Conservation (phyloP, 2,329 filamentous ascomycete genomes). For the Didymella glomerata region DNA sequence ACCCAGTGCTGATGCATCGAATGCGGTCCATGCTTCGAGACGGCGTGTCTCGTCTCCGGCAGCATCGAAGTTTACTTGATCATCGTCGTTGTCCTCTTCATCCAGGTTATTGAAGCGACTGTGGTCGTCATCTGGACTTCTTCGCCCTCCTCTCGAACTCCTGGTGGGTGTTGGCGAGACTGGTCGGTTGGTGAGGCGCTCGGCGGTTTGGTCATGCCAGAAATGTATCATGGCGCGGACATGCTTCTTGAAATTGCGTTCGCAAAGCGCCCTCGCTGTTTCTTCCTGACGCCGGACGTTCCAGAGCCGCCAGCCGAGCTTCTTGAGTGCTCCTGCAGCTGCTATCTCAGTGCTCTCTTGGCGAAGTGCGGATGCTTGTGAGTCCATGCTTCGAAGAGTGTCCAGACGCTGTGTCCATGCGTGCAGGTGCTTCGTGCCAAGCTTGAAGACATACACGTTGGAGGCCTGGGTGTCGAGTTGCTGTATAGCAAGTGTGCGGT, state of each 20-base stretch:
- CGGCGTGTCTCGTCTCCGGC: constrained; percentile 42
- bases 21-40: constrained; percentile 51
- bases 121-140: constrained; percentile 18
- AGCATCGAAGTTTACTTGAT: constrained; percentile 7
- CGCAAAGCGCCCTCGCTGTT: constrained; percentile 61
- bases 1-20: constrained; percentile 46
- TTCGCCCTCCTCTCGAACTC: constrained; percentile 24
- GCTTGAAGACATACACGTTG: constrained; percentile 36
- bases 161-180: constrained; percentile 31
- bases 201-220: constrained; percentile 60
- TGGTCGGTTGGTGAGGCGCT: constrained; percentile 35
- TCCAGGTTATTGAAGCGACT: constrained; percentile 2
- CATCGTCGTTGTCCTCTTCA: constrained; percentile 11
- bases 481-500: constrained; percentile 43
- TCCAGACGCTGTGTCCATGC: constrained; percentile 38
- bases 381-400: constrained; percentile 41
- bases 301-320: constrained; percentile 66
- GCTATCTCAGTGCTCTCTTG: constrained; percentile 58
- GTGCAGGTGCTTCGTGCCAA: constrained; percentile 43
- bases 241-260: constrained; percentile 64
- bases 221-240: constrained; percentile 63
- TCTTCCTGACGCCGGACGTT: constrained; percentile 61
- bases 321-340: constrained; percentile 60
- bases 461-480: constrained; percentile 35
- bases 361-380: constrained; percentile 57